A percentile compares a stretch with the other conserved stretches of the same genome.
Conservation (phyloP, 2,329 filamentous ascomycete genomes). For the Mycogone perniciosa region DNA sequence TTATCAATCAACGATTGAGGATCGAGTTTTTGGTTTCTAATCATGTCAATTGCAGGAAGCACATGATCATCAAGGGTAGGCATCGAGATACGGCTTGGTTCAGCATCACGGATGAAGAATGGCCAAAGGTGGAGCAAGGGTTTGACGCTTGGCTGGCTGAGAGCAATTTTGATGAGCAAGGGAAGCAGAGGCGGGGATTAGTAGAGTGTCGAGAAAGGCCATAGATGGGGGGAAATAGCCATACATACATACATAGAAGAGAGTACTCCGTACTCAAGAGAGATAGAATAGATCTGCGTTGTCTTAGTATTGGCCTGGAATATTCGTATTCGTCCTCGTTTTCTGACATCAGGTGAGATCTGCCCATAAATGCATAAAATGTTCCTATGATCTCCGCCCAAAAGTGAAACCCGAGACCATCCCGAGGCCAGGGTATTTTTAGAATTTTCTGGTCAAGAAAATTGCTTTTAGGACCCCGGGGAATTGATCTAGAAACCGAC, state of each 20-base stretch:
- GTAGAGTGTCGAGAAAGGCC: conserved; percentile 25
- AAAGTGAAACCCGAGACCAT: no score
- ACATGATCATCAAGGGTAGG: conserved; percentile 52
- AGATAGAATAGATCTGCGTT: no score
- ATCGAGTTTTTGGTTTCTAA: neutral
- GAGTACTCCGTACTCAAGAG: no score
- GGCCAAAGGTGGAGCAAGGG: conserved; percentile 39
- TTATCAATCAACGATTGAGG: neutral
- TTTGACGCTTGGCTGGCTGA: conserved; percentile 49
- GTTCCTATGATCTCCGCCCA: no score
- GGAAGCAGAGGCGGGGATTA: conserved; percentile 43
- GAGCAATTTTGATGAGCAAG: conserved; percentile 49
- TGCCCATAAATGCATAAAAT: no score
- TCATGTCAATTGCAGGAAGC: conserved; percentile 33
- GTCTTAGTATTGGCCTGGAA: no score
- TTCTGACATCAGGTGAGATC: no score
- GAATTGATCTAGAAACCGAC: no score
- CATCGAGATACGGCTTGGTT: conserved; percentile 56
- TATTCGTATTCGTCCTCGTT: no score
- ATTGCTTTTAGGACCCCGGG: no score
- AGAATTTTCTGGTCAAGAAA: no score
- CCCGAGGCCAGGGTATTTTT: no score
- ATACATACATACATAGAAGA: neutral
- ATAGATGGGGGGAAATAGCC: neutral
- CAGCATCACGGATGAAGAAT: conserved; percentile 53